Evolutionary conservation across 2,329 filamentous ascomycete species (phyloP).

Genomic region (Paracoccidioides lutzii): DNA sequence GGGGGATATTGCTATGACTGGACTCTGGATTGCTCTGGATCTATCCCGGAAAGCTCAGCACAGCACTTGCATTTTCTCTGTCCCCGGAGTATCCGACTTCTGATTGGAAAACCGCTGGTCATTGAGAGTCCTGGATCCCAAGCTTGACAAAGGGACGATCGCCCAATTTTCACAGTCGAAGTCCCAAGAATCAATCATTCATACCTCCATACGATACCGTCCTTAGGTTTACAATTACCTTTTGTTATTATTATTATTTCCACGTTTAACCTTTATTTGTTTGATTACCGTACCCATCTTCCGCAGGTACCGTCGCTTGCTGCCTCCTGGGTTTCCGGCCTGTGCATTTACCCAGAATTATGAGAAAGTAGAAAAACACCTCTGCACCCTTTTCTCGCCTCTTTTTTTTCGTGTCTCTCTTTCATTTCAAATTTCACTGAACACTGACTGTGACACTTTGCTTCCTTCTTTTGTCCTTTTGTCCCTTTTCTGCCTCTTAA

Average conservation of each 20-base stretch:
- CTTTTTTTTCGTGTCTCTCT: neutral
- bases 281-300: neutral
- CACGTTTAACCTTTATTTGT: slow-evolving; percentile 1
- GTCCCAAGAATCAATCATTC: slow-evolving; percentile 1
- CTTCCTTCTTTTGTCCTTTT: neutral
- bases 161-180: slow-evolving; percentile 1
- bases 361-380: slow-evolving; percentile 4
- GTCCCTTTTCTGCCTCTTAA: neutral
- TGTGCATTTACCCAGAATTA: slow-evolving; percentile 3
- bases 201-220: neutral
- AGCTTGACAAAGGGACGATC: slow-evolving; percentile 6
- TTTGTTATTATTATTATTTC: slow-evolving; percentile 1
- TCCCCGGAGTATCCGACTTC: neutral
- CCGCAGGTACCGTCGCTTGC: neutral
- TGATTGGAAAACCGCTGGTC: slow-evolving; percentile 2
- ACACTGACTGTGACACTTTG: neutral
- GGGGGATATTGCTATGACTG: neutral
- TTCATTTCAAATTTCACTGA: neutral
- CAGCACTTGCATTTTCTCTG: neutral
- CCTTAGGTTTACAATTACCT: neutral
- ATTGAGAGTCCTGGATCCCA: neutral
- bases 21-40: slow-evolving; percentile 3
- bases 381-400: neutral
- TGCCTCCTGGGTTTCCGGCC: neutral
- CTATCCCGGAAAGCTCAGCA: neutral